Percentiles rank a stretch among this genome's conserved stretches.
Evolutionary conservation across 805 yeast species (phyloP).

Genomic region (Grigorovia yakushimaensis): DNA sequence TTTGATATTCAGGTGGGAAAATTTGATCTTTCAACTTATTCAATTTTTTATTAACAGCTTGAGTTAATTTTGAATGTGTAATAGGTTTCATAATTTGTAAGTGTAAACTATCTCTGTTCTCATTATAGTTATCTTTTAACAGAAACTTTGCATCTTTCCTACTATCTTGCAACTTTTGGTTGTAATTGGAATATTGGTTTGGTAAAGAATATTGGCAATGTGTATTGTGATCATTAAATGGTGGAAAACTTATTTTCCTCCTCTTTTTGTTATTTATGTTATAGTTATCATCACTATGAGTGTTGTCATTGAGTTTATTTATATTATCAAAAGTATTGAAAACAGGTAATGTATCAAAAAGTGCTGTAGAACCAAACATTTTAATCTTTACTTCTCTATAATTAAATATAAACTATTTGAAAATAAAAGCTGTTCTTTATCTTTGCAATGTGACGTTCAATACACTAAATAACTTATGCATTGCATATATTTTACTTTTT

Average conservation of each 20-base stretch:
- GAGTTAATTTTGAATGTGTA: background rate
- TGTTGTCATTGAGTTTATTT: background rate
- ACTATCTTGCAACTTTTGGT: no score
- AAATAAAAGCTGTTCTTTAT: no score
- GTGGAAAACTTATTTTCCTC: background rate
- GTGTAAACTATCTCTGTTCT: conserved; percentile 9
- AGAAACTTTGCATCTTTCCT: conserved; percentile 21
- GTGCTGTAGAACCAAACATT: background rate
- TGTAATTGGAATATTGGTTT: background rate
- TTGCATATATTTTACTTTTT: no score
- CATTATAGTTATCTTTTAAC: conserved; percentile 13
- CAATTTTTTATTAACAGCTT: background rate
- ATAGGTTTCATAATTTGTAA: conserved; percentile 9
- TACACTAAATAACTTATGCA: no score
- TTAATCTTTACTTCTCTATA: no score
- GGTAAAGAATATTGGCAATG: background rate
- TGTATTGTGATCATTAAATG: no score
- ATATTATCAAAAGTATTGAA: conserved; percentile 2
- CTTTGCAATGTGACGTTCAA: no score
- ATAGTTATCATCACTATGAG: background rate
- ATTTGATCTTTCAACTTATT: background rate
- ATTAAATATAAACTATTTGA: no score
- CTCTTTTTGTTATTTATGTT: conserved; percentile 1
- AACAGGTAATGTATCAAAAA: conserved; percentile 3
- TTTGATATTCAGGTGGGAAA: conserved; percentile 7